Evolutionary conservation across 2,329 filamentous ascomycete species (phyloP).

Genomic region (Fusarium humuli): DNA sequence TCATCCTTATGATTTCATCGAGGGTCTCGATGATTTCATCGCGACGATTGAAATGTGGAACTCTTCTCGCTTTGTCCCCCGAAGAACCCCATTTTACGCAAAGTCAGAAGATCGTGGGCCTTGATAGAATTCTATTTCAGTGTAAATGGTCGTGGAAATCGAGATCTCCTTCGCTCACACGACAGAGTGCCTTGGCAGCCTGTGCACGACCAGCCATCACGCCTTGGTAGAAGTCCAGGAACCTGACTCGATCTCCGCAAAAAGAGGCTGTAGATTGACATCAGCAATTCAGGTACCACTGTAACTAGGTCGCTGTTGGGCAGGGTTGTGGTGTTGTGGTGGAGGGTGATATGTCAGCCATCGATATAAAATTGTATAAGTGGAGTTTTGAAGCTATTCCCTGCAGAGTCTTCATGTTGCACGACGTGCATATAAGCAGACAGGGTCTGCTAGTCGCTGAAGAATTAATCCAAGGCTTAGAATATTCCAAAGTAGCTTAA

Average conservation of each 20-base stretch:
- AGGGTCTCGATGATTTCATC: slow-evolving; percentile 44
- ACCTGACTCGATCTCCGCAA: slow-evolving; percentile 1
- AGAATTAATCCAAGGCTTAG: background rate
- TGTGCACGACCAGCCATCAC: slow-evolving; percentile 2
- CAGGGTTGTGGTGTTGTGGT: background rate
- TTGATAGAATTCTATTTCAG: slow-evolving; percentile 5
- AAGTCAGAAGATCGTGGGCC: background rate
- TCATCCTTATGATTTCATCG: slow-evolving; percentile 46
- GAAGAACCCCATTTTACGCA: slow-evolving; percentile 2
- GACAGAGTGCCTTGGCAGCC: slow-evolving; percentile 5
- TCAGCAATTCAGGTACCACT: background rate
- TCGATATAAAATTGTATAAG: background rate
- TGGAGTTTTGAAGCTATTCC: background rate
- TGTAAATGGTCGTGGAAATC: slow-evolving; percentile 3
- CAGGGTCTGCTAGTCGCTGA: background rate
- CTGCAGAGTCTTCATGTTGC: background rate
- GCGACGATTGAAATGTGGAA: slow-evolving; percentile 35
- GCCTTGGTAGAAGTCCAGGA: background rate
- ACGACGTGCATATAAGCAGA: background rate
- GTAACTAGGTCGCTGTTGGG: too few relatives aligned
- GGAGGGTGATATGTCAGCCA: background rate
- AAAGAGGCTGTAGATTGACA: background rate
- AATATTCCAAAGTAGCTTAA: background rate
- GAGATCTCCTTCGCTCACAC: slow-evolving; percentile 19
- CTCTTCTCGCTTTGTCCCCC: slow-evolving; percentile 6